Evolutionary conservation across 495 filamentous ascomycete species (phyloP).

Genomic region (Wilcoxina mikolae): DNA sequence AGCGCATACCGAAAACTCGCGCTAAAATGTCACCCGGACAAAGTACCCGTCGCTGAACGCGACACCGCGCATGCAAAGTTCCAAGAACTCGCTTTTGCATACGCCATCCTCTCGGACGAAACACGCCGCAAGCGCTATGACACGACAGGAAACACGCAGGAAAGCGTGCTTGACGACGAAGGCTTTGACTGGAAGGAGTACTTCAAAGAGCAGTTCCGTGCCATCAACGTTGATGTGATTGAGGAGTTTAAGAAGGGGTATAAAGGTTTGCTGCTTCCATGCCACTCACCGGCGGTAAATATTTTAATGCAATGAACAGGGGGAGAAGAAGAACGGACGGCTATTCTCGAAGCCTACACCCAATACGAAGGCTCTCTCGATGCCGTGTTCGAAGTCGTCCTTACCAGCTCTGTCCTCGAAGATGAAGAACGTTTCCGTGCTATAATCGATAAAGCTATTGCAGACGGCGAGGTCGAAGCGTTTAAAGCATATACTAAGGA

Average conservation of each 20-base stretch:
- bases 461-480: conserved; percentile 43
- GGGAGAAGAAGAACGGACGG: conserved; percentile 67
- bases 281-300: not conserved
- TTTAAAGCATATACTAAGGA: conserved; percentile 60
- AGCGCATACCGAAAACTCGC: conserved; percentile 79
- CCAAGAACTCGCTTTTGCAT: conserved; percentile 83
- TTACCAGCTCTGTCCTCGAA: conserved; percentile 69
- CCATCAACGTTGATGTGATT: conserved; percentile 54
- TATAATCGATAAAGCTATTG: conserved; percentile 73
- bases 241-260: conserved; percentile 58
- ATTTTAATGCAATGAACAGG: conserved; percentile 25
- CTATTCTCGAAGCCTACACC: conserved; percentile 62
- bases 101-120: conserved; percentile 75
- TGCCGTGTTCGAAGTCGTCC: conserved; percentile 59
- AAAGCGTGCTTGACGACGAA: conserved; percentile 53
- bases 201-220: conserved; percentile 65
- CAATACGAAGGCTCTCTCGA: conserved; percentile 56
- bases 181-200: conserved; percentile 85
- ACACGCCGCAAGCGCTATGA: conserved; percentile 71
- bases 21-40: conserved; percentile 82
- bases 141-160: conserved; percentile 68
- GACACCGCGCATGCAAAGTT: conserved; percentile 59
- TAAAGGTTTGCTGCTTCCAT: conserved; percentile 34
- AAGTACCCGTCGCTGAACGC: conserved; percentile 62
- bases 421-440: conserved; percentile 72